Evolutionary conservation across 805 yeast species (phyloP).

Genomic region (Deakozyma indianensis): DNA sequence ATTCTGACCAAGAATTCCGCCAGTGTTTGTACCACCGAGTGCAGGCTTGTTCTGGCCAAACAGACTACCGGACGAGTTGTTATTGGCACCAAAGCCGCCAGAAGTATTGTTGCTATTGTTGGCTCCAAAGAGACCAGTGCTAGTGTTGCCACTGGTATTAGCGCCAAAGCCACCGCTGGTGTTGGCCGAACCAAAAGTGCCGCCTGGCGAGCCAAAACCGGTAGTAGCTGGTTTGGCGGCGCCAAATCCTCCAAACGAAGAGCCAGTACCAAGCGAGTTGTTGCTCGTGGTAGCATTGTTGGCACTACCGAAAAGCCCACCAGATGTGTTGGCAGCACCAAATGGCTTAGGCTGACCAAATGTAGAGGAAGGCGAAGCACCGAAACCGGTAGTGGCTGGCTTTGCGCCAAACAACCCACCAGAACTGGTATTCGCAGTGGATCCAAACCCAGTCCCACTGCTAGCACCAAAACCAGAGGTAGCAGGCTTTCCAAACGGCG

Average conservation of each 20-base stretch:
- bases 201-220: constrained; percentile 22
- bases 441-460: constrained; percentile 6
- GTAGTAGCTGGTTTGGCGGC: constrained; percentile 16
- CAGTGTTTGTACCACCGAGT: constrained; percentile 6
- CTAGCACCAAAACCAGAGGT: constrained; percentile 16
- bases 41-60: constrained; percentile 10
- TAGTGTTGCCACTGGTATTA: constrained; percentile 7
- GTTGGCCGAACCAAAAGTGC: constrained; percentile 5
- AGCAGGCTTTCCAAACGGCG: constrained; percentile 28
- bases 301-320: constrained; percentile 12
- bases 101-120: constrained; percentile 11
- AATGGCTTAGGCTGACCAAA: constrained; percentile 6
- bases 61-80: constrained; percentile 11
- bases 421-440: neutral
- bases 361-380: constrained; percentile 11
- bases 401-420: constrained; percentile 5
- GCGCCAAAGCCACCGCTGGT: constrained; percentile 6
- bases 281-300: constrained; percentile 14
- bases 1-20: constrained; percentile 17
- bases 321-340: constrained; percentile 2
- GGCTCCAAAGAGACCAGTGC: constrained; percentile 31
- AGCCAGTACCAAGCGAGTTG: constrained; percentile 17
- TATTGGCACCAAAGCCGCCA: constrained; percentile 20
- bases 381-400: constrained; percentile 12
- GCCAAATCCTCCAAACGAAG: constrained; percentile 29